A percentile compares a stretch with the other conserved stretches of the same genome.
These are phyloP conservation scores for Chlorella sp. DNA, from an alignment of 139 green algal genomes.

Conservation along the genomic window DNA sequence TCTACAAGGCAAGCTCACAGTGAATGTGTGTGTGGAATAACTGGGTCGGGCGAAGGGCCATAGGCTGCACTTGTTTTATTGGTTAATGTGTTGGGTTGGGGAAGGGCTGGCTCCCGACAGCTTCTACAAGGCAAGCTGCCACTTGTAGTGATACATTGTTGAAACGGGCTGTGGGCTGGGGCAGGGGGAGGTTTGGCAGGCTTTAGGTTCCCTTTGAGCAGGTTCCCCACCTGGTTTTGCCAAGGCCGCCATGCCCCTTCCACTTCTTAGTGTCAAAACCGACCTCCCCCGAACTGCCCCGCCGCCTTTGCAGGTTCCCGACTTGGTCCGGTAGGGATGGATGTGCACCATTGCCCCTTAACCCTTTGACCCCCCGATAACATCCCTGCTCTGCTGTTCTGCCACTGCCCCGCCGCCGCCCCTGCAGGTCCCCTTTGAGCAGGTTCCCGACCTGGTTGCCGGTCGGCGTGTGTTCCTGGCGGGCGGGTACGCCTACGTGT, in stretches of 20 bases:
- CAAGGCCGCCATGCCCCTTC: too few relatives aligned
- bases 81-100: background rate
- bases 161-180: too few relatives aligned
- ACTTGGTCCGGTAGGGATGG: background rate
- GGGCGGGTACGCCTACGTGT: slow-evolving; percentile 82
- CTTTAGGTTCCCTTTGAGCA: too few relatives aligned
- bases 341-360: too few relatives aligned
- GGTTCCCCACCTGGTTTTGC: too few relatives aligned
- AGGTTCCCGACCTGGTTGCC: slow-evolving; percentile 89
- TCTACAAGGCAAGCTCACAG: background rate
- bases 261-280: too few relatives aligned
- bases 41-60: background rate
- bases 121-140: too few relatives aligned
- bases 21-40: background rate
- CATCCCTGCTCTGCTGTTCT: background rate
- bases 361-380: background rate
- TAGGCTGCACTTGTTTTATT: too few relatives aligned
- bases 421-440: slow-evolving; percentile 82
- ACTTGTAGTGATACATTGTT: too few relatives aligned
- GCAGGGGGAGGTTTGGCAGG: too few relatives aligned
- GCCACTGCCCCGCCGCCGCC: background rate
- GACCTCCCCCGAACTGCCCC: too few relatives aligned
- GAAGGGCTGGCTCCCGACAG: too few relatives aligned
- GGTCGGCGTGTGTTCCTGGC: slow-evolving; percentile 76
- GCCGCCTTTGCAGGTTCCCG: background rate